Percentiles rank a stretch among this genome's conserved stretches.
phyloP scores from a whole-genome alignment of 2,329 filamentous ascomycete genomes.

The Verticillium nubilum region DNA sequence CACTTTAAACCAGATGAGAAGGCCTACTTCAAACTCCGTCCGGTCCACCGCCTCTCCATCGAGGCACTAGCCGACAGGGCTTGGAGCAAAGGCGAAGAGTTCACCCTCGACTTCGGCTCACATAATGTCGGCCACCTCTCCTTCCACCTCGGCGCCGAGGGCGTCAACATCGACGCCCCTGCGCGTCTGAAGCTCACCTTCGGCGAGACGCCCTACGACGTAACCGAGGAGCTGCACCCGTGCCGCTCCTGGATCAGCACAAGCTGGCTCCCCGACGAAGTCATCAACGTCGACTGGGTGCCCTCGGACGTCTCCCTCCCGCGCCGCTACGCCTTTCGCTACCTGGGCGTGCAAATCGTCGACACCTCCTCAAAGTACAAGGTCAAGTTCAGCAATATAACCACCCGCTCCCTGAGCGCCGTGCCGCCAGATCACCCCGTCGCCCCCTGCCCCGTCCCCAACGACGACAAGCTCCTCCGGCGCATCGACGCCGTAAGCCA shows the following conservation, averaged over 20 bases:
- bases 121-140: slow-evolving; percentile 26
- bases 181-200: slow-evolving; percentile 26
- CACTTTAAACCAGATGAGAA: neutral
- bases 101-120: slow-evolving; percentile 25
- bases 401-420: slow-evolving; percentile 21
- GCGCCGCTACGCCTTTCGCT: slow-evolving; percentile 27
- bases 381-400: slow-evolving; percentile 20
- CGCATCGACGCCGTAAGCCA: slow-evolving; percentile 23
- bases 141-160: slow-evolving; percentile 19
- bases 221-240: slow-evolving; percentile 24
- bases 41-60: slow-evolving; percentile 1
- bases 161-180: slow-evolving; percentile 27
- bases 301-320: slow-evolving; percentile 21
- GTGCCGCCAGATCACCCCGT: slow-evolving; percentile 13
- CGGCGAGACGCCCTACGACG: slow-evolving; percentile 28
- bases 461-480: slow-evolving; percentile 14
- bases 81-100: slow-evolving; percentile 20
- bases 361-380: slow-evolving; percentile 28
- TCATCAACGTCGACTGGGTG: slow-evolving; percentile 26
- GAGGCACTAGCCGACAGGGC: slow-evolving; percentile 10
- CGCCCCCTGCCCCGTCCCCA: slow-evolving; percentile 10
- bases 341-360: slow-evolving; percentile 24
- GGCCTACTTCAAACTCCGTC: neutral
- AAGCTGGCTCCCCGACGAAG: slow-evolving; percentile 29
- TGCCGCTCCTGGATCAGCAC: slow-evolving; percentile 31